phyloP scores from a whole-genome alignment of 2,329 filamentous ascomycete genomes.

The Fusarium anthophilum region DNA sequence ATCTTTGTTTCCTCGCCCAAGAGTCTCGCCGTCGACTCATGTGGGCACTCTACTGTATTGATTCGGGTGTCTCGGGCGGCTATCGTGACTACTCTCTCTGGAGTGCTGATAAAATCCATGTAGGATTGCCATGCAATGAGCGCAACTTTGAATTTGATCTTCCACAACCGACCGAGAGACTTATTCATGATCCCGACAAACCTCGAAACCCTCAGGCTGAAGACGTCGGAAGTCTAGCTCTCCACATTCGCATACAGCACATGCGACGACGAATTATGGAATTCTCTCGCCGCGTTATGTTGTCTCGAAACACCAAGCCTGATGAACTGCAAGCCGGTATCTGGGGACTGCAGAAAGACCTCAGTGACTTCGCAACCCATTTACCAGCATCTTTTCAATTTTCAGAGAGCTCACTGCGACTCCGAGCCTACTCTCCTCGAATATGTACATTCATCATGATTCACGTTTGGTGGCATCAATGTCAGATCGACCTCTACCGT shows the following conservation, averaged over 20 bases:
- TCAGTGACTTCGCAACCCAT: conserved; percentile 62
- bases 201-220: conserved; percentile 53
- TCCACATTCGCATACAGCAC: conserved; percentile 66
- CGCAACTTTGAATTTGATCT: conserved; percentile 65
- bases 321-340: conserved; percentile 56
- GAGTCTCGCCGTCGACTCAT: conserved; percentile 55
- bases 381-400: conserved; percentile 66
- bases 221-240: conserved; percentile 64
- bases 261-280: conserved; percentile 64
- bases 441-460: conserved; percentile 69
- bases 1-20: conserved; percentile 52
- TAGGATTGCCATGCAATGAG: conserved; percentile 55
- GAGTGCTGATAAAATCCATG: conserved; percentile 52
- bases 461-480: conserved; percentile 68
- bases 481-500: conserved; percentile 66
- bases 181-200: conserved; percentile 56
- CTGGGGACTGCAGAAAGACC: conserved; percentile 58
- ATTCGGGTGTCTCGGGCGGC: conserved; percentile 54
- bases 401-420: conserved; percentile 64
- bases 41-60: conserved; percentile 57
- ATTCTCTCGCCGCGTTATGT: conserved; percentile 57
- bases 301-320: conserved; percentile 51
- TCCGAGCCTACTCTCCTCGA: conserved; percentile 65
- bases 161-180: conserved; percentile 62
- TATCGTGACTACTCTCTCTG: conserved; percentile 58